Evolutionary conservation across 2,329 filamentous ascomycete genomes (phyloP), one percentile per base, ranked within the genome.

Genomic region (Pseudonectria foliicola): DNA sequence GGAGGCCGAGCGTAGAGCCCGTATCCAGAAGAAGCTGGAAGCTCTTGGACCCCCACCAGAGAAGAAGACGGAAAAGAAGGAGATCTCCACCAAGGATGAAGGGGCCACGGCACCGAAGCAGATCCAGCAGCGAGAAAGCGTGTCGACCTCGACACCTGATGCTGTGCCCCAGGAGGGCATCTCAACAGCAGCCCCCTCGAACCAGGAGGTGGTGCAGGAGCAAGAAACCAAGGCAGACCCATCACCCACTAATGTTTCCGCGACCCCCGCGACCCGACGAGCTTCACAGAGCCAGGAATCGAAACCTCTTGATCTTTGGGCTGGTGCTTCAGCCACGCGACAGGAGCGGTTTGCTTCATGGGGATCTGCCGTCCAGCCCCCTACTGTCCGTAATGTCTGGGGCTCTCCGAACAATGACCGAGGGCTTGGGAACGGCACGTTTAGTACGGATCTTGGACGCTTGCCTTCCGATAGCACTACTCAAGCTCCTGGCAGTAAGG

Each of bases 381-480:
- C 64, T 10, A 57, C 64, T 10, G 57, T 67, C 10, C 67, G 72
- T 31, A 85, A 82, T 52, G 80, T 88, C 13, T 89, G 84, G 84
- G 83, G 79, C 13, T 77, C 82, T 28, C 80, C 79, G n/a, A 76
- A 77, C 35, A 80, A 75, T 48, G 79, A 85, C 45, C 73, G 79
- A 35, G 79, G 76, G 10, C 76, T 89, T 13, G 84, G 84, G 4
- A 89, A 89, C 55, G 84, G 84, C 28, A 86, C 82, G 1, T 89
- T 89, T 50, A 77, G 74, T 37, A 69, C 75, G 10, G 75, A 78
- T 45, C 67, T 82, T 33, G 70, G 68, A 18, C 65, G 67, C 29
- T 55, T 69, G 3, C 39, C 45, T 25, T 18, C 44, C 13, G 60
- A 71, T 10, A 63, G 65, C 34, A 56, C 67, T 4, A 24, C 53